Percentiles rank a stretch among this genome's conserved stretches.
phyloP scores from a whole-genome alignment of 2,329 filamentous ascomycete species.

The Grosmannia clavigera region DNA sequence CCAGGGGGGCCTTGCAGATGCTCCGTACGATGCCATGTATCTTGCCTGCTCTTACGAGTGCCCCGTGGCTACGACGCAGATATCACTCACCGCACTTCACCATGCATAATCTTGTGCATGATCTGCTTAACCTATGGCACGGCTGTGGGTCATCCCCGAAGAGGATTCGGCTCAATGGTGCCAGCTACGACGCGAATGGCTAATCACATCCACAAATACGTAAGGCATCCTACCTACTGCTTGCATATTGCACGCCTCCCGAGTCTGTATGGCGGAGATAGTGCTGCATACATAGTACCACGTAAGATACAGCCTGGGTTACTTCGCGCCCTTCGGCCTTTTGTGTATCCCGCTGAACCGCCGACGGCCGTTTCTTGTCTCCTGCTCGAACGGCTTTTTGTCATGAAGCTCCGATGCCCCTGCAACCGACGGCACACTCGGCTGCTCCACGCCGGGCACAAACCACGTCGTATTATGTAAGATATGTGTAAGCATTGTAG shows the following conservation, averaged over 20 bases:
- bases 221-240: too few species aligned
- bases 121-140: background rate
- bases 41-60: background rate
- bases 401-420: background rate
- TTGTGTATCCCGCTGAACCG: background rate
- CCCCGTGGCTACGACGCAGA: background rate
- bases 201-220: background rate
- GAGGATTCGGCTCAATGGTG: background rate
- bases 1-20: too few species aligned
- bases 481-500: background rate
- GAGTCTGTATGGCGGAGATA: background rate
- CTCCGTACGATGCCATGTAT: too few species aligned
- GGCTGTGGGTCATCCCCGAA: background rate
- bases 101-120: background rate
- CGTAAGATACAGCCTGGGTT: background rate
- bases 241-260: too few species aligned
- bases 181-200: background rate
- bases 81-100: background rate
- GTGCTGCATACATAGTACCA: background rate
- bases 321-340: background rate
- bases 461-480: background rate
- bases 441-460: background rate
- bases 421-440: background rate
- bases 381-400: background rate
- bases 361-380: background rate